Conservation (phyloP, 345 rosid genomes). For the Camelina laxa region DNA sequence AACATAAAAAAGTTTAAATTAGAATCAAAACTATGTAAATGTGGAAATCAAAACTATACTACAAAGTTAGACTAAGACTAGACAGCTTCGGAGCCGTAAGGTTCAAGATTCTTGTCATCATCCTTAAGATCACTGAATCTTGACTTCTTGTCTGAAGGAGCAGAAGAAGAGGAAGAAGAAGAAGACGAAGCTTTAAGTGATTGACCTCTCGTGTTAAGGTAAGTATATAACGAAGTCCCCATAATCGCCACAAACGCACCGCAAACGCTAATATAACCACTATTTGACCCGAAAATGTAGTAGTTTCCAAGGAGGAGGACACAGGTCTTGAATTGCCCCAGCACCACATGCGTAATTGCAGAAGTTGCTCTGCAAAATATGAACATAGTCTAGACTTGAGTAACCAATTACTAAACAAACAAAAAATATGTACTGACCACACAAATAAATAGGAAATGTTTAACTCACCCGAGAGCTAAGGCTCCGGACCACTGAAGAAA, state of each 20-base stretch:
- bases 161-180: neutral
- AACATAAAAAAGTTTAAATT: neutral
- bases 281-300: conserved; percentile 46
- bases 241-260: conserved; percentile 48
- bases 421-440: neutral
- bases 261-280: conserved; percentile 41
- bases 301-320: conserved; percentile 47
- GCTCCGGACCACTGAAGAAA: conserved; percentile 99
- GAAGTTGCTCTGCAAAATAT: conserved; percentile 44
- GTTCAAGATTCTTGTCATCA: conserved; percentile 39
- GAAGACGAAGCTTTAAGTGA: conserved; percentile 46
- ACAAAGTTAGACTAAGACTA: conserved; percentile 39
- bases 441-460: neutral
- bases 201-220: conserved; percentile 46
- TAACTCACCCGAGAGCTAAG: conserved; percentile 90
- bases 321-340: conserved; percentile 49
- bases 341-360: conserved; percentile 46
- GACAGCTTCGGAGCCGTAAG: conserved; percentile 47
- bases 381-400: neutral
- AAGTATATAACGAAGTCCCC: conserved; percentile 49
- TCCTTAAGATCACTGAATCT: conserved; percentile 40
- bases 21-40: neutral
- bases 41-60: conserved; percentile 39
- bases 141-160: conserved; percentile 39
- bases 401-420: neutral